Base-by-base conservation (phyloP, 2,329 filamentous ascomycete species). In the Aspergillus sp. region DNA sequence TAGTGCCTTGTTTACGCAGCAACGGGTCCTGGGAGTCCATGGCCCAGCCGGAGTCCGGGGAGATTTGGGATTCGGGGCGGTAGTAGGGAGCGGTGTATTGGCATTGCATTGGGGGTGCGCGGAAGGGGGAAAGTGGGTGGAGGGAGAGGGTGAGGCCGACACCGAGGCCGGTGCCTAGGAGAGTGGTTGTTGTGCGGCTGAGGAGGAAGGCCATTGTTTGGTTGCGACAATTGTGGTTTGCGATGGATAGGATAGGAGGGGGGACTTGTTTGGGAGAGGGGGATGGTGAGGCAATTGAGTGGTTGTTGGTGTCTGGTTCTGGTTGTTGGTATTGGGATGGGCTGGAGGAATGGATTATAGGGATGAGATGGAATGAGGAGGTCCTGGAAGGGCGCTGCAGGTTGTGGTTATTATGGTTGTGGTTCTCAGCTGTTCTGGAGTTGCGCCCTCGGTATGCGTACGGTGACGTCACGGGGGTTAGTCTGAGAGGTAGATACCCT, bases 91-190 rank as follows among this genome's bases (percentile, higher is more conserved):
- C 65, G 13, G 55, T 62, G 63, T 75, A 79, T 61, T 79, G 71
- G 63, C 75, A 78, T 69, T 72, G 76, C 38, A 78, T 68, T 10
- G 74, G 72, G 32, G 68, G 41, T 47, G 70, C 60, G 56, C 72
- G 72, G 65, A 76, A 71, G 62, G 71, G 74, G 17, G 72, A 75
- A 48, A 70, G 65, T 4, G 75, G 70, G 61, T 71, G 68, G 10
- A 77, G 69, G 50, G 70, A 65, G 52, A 77, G 57, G 39, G 70
- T 71, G 60, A 78, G 70, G 55, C 72, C 69, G 41, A 78, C 64
- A 57, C 74, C 72, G 48, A 78, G 65, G 60, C 71, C 70, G 39
- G 76, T 65, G 39, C 74, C 74, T 45, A 78, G 65, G 52, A 72
- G 60, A 30, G 73, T 64, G 48, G 69, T 64, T 5, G 71, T 55